Conservation (phyloP, 108 stramenopile genomes). For the Schizochytrium sp. region DNA sequence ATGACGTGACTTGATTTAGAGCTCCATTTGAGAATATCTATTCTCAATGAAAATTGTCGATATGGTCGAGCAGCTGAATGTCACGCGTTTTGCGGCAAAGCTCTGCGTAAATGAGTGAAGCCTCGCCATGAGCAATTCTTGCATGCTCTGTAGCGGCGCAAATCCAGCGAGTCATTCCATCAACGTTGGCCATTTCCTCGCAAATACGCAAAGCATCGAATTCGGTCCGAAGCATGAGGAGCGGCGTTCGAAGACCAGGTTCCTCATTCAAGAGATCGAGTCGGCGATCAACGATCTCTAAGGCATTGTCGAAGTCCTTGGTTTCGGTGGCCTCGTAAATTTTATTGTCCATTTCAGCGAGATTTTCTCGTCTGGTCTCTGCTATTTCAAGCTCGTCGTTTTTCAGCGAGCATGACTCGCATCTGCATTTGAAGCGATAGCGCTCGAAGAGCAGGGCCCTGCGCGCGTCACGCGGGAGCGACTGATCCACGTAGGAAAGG, state of each 20-base stretch:
- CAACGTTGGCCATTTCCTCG: background rate
- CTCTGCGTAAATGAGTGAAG: background rate
- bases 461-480: background rate
- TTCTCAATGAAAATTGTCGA: background rate
- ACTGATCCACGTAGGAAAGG: background rate
- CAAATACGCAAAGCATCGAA: background rate
- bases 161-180: background rate
- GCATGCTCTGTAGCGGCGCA: background rate
- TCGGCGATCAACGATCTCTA: background rate
- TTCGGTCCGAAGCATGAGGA: background rate
- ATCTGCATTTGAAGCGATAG: background rate
- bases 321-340: background rate
- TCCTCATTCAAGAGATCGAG: background rate
- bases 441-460: background rate
- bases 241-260: background rate
- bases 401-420: background rate
- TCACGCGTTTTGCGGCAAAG: background rate
- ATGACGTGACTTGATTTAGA: background rate
- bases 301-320: background rate
- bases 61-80: background rate
- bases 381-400: background rate
- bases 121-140: background rate
- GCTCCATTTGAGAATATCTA: background rate
- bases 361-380: background rate
- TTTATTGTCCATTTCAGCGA: background rate